Conservation (phyloP, 2,329 filamentous ascomycete species). For the Verticillium alfalfae region DNA sequence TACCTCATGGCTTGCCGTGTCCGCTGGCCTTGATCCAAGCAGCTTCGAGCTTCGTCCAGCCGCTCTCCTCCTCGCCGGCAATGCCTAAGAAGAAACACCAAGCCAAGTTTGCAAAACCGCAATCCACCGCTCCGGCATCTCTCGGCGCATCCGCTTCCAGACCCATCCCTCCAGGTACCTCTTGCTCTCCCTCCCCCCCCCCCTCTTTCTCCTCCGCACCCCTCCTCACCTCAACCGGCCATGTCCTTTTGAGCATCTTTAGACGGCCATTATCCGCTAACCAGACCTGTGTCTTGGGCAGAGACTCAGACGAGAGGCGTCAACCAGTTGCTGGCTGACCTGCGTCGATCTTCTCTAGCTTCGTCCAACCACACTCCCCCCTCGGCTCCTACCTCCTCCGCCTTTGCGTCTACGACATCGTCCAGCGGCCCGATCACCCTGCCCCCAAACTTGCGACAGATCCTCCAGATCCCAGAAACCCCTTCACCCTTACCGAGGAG, state of each 20-base stretch:
- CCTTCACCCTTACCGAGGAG: slow-evolving; percentile 45
- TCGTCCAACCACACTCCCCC: slow-evolving; percentile 5
- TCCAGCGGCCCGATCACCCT: slow-evolving; percentile 27
- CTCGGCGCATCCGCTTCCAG: slow-evolving; percentile 11
- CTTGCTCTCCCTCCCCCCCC: background rate
- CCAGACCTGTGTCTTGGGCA: slow-evolving; percentile 11
- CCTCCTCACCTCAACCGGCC: background rate
- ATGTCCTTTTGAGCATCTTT: slow-evolving; percentile 16
- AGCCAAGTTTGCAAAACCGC: slow-evolving; percentile 52
- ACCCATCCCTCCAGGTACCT: slow-evolving; percentile 9
- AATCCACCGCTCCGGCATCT: slow-evolving; percentile 37
- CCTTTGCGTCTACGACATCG: slow-evolving; percentile 18
- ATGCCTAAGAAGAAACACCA: slow-evolving; percentile 63
- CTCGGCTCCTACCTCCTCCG: slow-evolving; percentile 4
- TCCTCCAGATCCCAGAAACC: slow-evolving; percentile 55
- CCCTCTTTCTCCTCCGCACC: background rate
- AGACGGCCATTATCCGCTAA: slow-evolving; percentile 1
- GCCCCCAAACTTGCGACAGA: slow-evolving; percentile 51
- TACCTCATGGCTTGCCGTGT: background rate
- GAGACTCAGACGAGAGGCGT: slow-evolving; percentile 37
- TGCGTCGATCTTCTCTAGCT: slow-evolving; percentile 40
- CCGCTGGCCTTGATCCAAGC: background rate
- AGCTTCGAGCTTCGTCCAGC: background rate
- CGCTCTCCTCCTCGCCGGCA: background rate
- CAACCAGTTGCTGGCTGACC: slow-evolving; percentile 54